Evolutionary conservation across 2,329 filamentous ascomycete species (phyloP), one percentile per base, ranked within the genome.

Genomic region (Lasiodiplodia sp.): DNA sequence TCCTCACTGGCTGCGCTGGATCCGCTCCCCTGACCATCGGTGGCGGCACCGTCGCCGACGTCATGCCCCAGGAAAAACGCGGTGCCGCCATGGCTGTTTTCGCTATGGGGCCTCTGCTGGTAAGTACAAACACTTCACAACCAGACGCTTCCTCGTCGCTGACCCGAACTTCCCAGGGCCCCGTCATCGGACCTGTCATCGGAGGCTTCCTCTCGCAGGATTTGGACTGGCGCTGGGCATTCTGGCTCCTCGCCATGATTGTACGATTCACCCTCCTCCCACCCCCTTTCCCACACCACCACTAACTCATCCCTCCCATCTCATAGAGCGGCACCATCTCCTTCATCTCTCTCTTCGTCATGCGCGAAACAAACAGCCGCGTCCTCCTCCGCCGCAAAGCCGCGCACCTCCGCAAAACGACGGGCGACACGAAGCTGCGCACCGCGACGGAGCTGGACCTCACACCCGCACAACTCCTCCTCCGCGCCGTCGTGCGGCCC

Each of bases 401-500:
- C 4, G 74, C 77, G 4, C 75, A 78, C 2, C 78, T 87, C 0
- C 81, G 81, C 18, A 83, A 85, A 68, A 79, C 83, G 69, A 86
- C 84, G 1, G 84, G 82, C 4, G 84, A 86, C 72, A 69, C 70
- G 4, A 69, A 76, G 28, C 76, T 84, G 1, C 78, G 77, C 16
- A 82, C 82, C 0, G 81, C 79, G 64, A 2, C 76, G 73, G 34
- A 28, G 3, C 53, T n/a, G 4, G 28, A 51, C 23, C 75, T 74
- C 84, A 60, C 82, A 85, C 28, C 66, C 8, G 16, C 55, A 16
- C 47, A 37, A 68, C 76, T 69, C 66, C 77, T 62, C 40, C 11
- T 72, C 70, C 77, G 18, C 79, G 78, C 81, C 38, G 82, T 87
- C 69, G 75, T 83, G 7, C 81, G 90, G 2, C 87, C 87, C 0